Base-by-base conservation (phyloP, 192 early-diverging fungal genomes). In the Gaertneriomyces sp. region DNA sequence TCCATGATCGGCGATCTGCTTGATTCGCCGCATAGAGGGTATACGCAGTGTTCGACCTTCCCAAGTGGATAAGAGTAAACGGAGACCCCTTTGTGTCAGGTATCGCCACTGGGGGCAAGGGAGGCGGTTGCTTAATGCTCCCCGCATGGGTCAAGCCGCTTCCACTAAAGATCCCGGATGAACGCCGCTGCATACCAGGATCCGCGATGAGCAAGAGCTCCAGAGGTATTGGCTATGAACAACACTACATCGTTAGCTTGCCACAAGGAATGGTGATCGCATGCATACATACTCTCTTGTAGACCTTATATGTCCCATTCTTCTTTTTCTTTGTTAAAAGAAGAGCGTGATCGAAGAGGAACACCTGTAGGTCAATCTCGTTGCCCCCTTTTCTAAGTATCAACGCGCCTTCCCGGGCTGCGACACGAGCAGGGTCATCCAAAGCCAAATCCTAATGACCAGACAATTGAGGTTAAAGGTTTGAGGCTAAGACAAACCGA, bases 351-450 rank as follows among this genome's bases (percentile, higher is more conserved):
- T 98, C 96, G 42, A 98, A 86, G 46, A 97, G 68, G 66, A 90
- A 89, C 20, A 96, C 83, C 47, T 83, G 79, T 25, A 95, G 64
- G 41, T 89, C 89, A 2, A 86, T 74, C 14, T 84, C 84, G 54
- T 87, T 87, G 38, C 76, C 74, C 52, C 80, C 79, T 47, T 72
- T 58, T 20, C 86, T 82, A 67, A 90, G 82, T 7, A 70, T 62
- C 66, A 98, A 72, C 33, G 83, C 76, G 47, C 94, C 93, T 53
- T 93, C 91, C 67, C 89, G 85, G 38, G 95, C 83, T 20, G 93
- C 64, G 51, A 84, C 68, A 41, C 93, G 79, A 43, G 83, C 80
- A 51, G 86, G 85, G 50, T 88, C 82, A 25, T 80, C 75, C 47
- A 98, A 73, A 49, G 86, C 81, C 69, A 98, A 63, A 51, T 88